A percentile compares a stretch with the other conserved stretches of the same genome.
Conservation (phyloP, 1,284 basidiomycete genomes). For the Leccinum pseudoinsigne region DNA sequence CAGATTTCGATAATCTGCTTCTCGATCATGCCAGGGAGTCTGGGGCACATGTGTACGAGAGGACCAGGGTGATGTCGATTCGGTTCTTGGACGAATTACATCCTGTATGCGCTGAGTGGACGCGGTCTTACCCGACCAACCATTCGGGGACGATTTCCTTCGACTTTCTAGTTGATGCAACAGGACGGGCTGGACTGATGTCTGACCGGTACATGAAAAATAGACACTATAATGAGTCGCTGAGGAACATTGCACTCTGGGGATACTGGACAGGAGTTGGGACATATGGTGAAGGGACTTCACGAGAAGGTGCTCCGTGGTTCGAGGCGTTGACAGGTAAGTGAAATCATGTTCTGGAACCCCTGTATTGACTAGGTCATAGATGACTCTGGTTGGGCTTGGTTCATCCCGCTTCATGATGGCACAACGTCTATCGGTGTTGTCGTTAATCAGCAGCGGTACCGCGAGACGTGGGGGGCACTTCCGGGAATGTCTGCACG, state of each 20-base stretch:
- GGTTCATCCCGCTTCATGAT: slow-evolving; percentile 76
- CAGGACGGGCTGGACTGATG: slow-evolving; percentile 65
- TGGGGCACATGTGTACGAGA: slow-evolving; percentile 56
- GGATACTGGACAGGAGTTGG: slow-evolving; percentile 65
- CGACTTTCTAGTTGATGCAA: slow-evolving; percentile 68
- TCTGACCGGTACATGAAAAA: slow-evolving; percentile 68
- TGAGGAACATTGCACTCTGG: slow-evolving; percentile 77
- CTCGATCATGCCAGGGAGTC: slow-evolving; percentile 57
- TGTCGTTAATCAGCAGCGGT: slow-evolving; percentile 63
- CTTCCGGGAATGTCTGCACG: slow-evolving; percentile 37
- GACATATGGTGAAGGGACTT: slow-evolving; percentile 51
- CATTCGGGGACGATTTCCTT: slow-evolving; percentile 55
- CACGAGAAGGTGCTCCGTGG: slow-evolving; percentile 61
- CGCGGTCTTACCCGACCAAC: slow-evolving; percentile 40
- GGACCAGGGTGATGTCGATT: slow-evolving; percentile 50
- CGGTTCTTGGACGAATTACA: slow-evolving; percentile 45
- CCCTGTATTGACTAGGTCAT: slow-evolving; percentile 7
- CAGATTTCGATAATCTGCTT: slow-evolving; percentile 64
- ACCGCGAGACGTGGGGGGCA: slow-evolving; percentile 40
- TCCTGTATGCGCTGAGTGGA: slow-evolving; percentile 55
- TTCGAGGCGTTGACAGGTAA: slow-evolving; percentile 72
- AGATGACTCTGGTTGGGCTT: slow-evolving; percentile 79
- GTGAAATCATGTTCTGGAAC: slow-evolving; percentile 13
- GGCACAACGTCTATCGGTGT: slow-evolving; percentile 70
- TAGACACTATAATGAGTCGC: slow-evolving; percentile 61